phyloP scores from a whole-genome alignment of 1,284 basidiomycete species.

The Baeospora myosura region DNA sequence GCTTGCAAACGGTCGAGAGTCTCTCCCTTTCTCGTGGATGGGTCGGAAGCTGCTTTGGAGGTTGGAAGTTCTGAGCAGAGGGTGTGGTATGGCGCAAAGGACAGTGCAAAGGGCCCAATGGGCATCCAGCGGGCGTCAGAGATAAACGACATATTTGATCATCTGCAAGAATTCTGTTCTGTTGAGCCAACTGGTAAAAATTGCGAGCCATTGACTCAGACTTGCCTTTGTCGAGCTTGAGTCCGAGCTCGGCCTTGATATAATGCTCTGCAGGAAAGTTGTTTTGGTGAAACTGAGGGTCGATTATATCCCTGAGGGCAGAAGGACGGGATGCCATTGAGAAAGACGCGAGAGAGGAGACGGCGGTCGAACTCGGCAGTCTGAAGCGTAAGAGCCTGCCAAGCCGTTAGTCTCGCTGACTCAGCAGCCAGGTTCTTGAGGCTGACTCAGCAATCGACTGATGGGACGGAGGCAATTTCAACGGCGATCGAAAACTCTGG shows the following conservation, averaged over 20 bases:
- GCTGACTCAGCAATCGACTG: too few relatives aligned
- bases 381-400: too few relatives aligned
- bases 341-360: not conserved
- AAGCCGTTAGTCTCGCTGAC: too few relatives aligned
- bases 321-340: too few relatives aligned
- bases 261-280: slow-evolving; percentile 80
- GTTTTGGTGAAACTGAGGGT: slow-evolving; percentile 90
- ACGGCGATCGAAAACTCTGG: too few relatives aligned
- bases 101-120: slow-evolving; percentile 80
- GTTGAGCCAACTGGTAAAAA: slow-evolving; percentile 7
- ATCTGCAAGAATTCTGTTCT: too few relatives aligned
- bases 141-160: slow-evolving; percentile 86
- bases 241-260: slow-evolving; percentile 76
- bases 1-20: slow-evolving; percentile 95
- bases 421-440: too few relatives aligned
- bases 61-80: slow-evolving; percentile 81
- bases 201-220: slow-evolving; percentile 10
- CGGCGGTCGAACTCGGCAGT: too few relatives aligned
- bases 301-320: slow-evolving; percentile 65
- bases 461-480: too few relatives aligned
- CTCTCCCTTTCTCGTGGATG: slow-evolving; percentile 83
- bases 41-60: slow-evolving; percentile 70
- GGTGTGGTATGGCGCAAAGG: slow-evolving; percentile 87
- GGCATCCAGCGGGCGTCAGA: slow-evolving; percentile 76
- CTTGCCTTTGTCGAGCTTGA: slow-evolving; percentile 90